Conservation (phyloP, 1,139 yeast genomes). For the Groenewaldozyma sp. region DNA sequence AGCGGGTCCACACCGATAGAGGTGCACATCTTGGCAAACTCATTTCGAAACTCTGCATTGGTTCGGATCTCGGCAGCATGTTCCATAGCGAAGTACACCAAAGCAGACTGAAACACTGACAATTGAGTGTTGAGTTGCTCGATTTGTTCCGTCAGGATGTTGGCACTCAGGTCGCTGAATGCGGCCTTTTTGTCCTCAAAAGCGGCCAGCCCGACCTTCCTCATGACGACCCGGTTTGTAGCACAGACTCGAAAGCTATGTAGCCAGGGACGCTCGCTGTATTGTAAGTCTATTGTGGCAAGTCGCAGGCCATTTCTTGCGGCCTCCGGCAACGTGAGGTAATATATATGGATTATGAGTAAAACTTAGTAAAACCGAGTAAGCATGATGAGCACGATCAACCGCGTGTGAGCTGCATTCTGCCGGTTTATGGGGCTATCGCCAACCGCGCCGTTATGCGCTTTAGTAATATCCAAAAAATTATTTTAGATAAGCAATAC, state of each 20-base stretch:
- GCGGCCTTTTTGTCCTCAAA: constrained; percentile 29
- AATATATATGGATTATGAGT: too few relatives aligned
- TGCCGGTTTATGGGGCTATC: too few relatives aligned
- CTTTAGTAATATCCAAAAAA: too few relatives aligned
- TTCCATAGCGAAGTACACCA: constrained; percentile 31
- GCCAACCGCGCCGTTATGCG: too few relatives aligned
- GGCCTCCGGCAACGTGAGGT: too few relatives aligned
- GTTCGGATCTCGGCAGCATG: constrained; percentile 57
- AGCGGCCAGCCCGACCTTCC: constrained; percentile 33
- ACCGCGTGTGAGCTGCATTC: too few relatives aligned
- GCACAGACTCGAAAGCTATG: neutral
- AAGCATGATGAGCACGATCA: too few relatives aligned
- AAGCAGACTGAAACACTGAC: constrained; percentile 31
- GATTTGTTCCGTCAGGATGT: constrained; percentile 26
- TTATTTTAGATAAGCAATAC: too few relatives aligned
- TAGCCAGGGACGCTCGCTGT: too few relatives aligned
- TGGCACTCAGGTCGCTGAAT: constrained; percentile 28
- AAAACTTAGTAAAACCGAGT: too few relatives aligned
- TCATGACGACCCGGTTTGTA: constrained; percentile 35
- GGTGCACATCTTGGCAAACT: constrained; percentile 66
- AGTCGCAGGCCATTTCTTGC: too few relatives aligned
- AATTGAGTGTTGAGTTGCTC: constrained; percentile 31
- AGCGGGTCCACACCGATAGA: constrained; percentile 82
- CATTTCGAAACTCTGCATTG: constrained; percentile 55
- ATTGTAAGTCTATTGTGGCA: too few relatives aligned